phyloP scores from a whole-genome alignment of 768 basidiomycete genomes.

The Exsudoporus frostii region DNA sequence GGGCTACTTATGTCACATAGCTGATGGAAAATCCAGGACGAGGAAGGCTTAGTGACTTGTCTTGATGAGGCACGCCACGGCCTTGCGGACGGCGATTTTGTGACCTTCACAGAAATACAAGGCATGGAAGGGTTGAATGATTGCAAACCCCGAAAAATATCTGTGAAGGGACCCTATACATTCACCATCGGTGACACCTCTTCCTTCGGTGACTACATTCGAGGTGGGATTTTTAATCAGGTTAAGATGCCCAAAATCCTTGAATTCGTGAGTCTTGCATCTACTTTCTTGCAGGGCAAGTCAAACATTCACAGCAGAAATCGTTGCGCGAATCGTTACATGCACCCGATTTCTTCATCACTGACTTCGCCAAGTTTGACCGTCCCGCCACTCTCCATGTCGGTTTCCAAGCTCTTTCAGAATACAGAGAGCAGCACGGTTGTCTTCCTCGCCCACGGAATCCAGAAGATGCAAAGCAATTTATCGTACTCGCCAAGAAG shows the following conservation, averaged over 20 bases:
- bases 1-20: neutral
- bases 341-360: conserved; percentile 84
- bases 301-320: conserved; percentile 58
- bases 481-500: conserved; percentile 79
- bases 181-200: conserved; percentile 94
- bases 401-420: conserved; percentile 90
- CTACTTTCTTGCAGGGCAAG: neutral
- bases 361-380: conserved; percentile 97
- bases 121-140: conserved; percentile 91
- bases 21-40: conserved; percentile 46
- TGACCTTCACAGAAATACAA: conserved; percentile 93
- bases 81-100: conserved; percentile 97
- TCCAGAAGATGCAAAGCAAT: conserved; percentile 64
- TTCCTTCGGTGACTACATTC: conserved; percentile 68
- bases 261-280: conserved; percentile 69
- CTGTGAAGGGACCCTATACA: conserved; percentile 96
- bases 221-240: conserved; percentile 94
- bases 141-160: conserved; percentile 86
- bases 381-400: conserved; percentile 86
- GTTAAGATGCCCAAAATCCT: conserved; percentile 98
- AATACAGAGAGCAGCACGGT: conserved; percentile 62
- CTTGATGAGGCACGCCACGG: conserved; percentile 97
- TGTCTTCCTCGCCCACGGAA: conserved; percentile 83
- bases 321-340: conserved; percentile 81
- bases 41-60: conserved; percentile 92